Conservation (phyloP, 306 rosid species). For the Hippophae tibetana region DNA sequence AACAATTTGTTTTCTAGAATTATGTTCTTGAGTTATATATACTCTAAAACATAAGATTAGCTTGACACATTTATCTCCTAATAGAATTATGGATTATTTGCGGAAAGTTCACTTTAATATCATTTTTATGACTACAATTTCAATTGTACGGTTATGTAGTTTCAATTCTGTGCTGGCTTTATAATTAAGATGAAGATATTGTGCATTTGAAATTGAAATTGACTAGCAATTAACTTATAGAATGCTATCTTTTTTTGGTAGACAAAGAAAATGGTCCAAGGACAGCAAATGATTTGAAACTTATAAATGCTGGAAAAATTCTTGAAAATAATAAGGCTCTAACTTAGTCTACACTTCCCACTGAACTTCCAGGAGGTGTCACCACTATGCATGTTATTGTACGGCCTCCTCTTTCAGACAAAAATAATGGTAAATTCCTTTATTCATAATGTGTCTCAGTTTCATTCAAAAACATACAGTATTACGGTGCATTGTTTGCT, state of each 20-base stretch:
- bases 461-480: too few relatives aligned
- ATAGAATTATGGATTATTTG: too few relatives aligned
- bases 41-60: too few relatives aligned
- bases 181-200: conserved; percentile 3
- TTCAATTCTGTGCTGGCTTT: background rate
- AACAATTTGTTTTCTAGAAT: too few relatives aligned
- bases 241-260: conserved; percentile 13
- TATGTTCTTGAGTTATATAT: too few relatives aligned
- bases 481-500: too few relatives aligned
- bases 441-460: too few relatives aligned
- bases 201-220: background rate
- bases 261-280: conserved; percentile 33
- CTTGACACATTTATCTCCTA: too few relatives aligned
- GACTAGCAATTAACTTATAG: conserved; percentile 1
- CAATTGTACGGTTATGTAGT: too few relatives aligned
- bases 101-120: too few relatives aligned
- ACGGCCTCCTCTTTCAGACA: conserved; percentile 30
- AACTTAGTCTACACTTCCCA: conserved; percentile 30
- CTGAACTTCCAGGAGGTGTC: conserved; percentile 30
- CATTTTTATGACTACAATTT: too few relatives aligned
- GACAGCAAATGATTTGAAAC: conserved; percentile 34
- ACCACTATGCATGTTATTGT: conserved; percentile 41
- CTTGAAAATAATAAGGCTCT: conserved; percentile 34
- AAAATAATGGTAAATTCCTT: conserved; percentile 23
- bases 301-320: conserved; percentile 37